Evolutionary conservation across 179 eudicot genomes (phyloP).

Genomic region (Vitellaria paradoxa): DNA sequence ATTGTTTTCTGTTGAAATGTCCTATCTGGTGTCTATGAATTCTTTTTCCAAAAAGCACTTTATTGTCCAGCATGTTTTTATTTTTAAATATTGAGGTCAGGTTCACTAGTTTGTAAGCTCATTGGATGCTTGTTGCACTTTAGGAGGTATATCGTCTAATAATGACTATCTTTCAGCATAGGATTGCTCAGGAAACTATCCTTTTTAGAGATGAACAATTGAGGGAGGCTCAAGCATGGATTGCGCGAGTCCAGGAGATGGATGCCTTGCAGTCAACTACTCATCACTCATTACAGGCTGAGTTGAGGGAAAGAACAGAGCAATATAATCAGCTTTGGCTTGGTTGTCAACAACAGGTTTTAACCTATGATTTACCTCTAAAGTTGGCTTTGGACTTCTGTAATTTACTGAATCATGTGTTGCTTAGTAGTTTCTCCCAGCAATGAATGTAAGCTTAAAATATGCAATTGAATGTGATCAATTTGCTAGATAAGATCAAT

Average conservation of each 20-base stretch:
- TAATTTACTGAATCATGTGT: no score
- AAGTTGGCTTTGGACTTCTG: background rate
- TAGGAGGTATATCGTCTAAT: background rate
- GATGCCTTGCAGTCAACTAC: conserved; percentile 76
- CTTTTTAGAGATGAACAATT: conserved; percentile 84
- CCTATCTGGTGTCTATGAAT: background rate
- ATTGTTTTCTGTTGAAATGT: background rate
- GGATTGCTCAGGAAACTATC: conserved; percentile 75
- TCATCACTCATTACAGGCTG: conserved; percentile 66
- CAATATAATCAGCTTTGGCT: conserved; percentile 88
- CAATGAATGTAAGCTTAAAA: background rate
- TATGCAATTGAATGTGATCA: background rate
- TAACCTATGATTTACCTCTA: background rate
- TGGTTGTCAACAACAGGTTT: conserved; percentile 89
- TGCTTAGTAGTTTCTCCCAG: background rate
- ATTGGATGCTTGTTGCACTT: background rate
- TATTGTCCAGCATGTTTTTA: background rate
- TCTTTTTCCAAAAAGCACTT: no score
- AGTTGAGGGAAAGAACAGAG: conserved; percentile 83
- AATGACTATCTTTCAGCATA: conserved; percentile 54
- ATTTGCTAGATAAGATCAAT: background rate
- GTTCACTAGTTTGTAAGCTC: background rate
- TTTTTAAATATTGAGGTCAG: background rate
- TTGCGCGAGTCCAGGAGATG: conserved; percentile 80
- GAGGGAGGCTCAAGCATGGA: conserved; percentile 94